phyloP scores from a whole-genome alignment of 2,329 filamentous ascomycete species.

The Macrophomina tecta region DNA sequence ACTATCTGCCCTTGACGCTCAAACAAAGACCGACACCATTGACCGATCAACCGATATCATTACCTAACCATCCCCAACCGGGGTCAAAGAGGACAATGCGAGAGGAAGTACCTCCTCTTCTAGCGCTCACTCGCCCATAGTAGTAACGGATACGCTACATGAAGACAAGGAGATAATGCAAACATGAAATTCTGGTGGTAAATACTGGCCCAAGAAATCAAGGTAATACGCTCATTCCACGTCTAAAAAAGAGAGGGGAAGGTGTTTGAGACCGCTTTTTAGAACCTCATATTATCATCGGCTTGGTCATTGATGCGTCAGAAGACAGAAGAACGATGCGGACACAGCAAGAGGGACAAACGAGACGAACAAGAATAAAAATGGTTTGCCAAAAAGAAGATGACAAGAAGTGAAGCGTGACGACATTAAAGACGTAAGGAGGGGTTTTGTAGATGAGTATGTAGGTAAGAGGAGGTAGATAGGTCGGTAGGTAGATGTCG shows the following conservation, averaged over 20 bases:
- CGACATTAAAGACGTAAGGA: conserved; percentile 20
- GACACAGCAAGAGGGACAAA: neutral
- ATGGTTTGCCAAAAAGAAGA: neutral
- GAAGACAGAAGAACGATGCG: neutral
- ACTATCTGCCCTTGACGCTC: no score
- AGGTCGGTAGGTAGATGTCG: conserved; percentile 17
- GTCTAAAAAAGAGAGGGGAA: neutral
- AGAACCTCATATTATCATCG: neutral
- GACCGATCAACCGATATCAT: neutral
- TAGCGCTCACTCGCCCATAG: neutral
- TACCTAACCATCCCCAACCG: neutral
- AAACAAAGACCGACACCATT: no score
- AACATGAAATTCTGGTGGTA: neutral
- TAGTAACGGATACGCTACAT: neutral
- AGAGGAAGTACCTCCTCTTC: neutral
- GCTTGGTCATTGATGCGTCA: conserved; percentile 1
- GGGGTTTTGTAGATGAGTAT: conserved; percentile 12
- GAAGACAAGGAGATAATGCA: neutral
- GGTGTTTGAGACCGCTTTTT: neutral
- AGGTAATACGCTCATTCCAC: neutral
- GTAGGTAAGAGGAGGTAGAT: conserved; percentile 6
- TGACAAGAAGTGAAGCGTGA: neutral
- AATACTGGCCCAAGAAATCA: neutral
- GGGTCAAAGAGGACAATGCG: neutral
- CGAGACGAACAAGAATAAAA: neutral